Percentiles rank a stretch among this genome's conserved stretches.
Conservation (phyloP, 495 filamentous ascomycete species). For the Terfezia boudieri region DNA sequence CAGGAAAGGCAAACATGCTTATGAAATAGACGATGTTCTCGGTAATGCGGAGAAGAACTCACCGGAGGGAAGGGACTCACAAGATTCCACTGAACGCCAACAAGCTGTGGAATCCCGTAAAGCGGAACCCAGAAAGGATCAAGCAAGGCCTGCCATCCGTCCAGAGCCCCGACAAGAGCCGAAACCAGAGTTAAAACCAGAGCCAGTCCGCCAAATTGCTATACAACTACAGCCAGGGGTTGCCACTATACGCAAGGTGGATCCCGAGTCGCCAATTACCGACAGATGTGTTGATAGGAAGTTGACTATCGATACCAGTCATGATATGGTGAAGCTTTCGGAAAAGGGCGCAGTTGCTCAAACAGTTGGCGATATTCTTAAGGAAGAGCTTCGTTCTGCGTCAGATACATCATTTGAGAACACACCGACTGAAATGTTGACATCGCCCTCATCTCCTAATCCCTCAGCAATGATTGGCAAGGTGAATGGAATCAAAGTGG, state of each 20-base stretch:
- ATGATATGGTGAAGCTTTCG: no score
- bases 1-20: conserved; percentile 45
- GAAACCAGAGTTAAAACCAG: background rate
- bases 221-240: no score
- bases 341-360: background rate
- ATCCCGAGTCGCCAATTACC: no score
- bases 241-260: no score
- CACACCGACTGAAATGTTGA: conserved; percentile 6
- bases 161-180: background rate
- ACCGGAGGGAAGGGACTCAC: conserved; percentile 23
- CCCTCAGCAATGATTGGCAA: background rate
- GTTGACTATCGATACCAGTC: no score
- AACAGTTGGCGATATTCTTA: background rate
- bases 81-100: conserved; percentile 25
- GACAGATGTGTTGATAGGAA: no score
- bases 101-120: conserved; percentile 32
- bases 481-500: background rate
- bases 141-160: background rate
- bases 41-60: conserved; percentile 36
- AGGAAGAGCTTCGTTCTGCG: background rate
- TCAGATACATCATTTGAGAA: background rate
- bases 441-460: conserved; percentile 8
- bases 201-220: no score
- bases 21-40: conserved; percentile 32
- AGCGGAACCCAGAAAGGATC: conserved; percentile 9